Evolutionary conservation across 129 eudicot species (phyloP), one percentile per base, ranked within the genome.

Genomic region (Apium graveolens): DNA sequence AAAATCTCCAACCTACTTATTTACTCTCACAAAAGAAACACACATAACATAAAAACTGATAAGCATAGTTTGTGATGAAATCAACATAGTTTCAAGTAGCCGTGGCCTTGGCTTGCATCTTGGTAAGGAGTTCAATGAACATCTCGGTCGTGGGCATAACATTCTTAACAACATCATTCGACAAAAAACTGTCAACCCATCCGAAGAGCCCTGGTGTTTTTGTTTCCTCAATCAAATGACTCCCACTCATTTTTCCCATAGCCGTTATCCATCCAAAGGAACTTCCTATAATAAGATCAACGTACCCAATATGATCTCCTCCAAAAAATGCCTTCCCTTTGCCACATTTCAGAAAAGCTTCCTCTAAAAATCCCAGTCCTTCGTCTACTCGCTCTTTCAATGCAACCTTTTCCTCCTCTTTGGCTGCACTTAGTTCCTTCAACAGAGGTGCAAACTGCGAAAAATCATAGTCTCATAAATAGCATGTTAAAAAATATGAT

Each of bases 291-390:
- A 83, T 73, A 16, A 84, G 72, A 66, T 84, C 84, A 16, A 84
- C 62, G 49, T 53, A 84, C 8, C 84, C 87, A 63, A 84, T 77
- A 4, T 39, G 37, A 44, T 80, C 87, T 1, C 81, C 87, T 21
- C 81, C 81, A 31, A 84, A 84, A 73, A 55, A 84, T 0, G 65
- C 57, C 76, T 84, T 76, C 45, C 87, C 87, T 55, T 57, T 80
- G 79, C 84, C 73, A 27, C 78, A 60, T 32, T 80, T 84, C 38
- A 26, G 51, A 37, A 80, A 80, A 12, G 87, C 87, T 13, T 84
- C 84, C 76, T 84, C 84, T 24, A 84, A 57, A 51, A 80, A 6
- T 20, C 18, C 27, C 24, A 83, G 24, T n/a, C 69, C 81, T 76
- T 83, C 83, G 3, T 16, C 13, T 41, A 45, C 21, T 62, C 70